These are phyloP conservation scores for Termitomyces sp. DNA, from an alignment of 768 basidiomycete genomes.

Conservation along the genomic window DNA sequence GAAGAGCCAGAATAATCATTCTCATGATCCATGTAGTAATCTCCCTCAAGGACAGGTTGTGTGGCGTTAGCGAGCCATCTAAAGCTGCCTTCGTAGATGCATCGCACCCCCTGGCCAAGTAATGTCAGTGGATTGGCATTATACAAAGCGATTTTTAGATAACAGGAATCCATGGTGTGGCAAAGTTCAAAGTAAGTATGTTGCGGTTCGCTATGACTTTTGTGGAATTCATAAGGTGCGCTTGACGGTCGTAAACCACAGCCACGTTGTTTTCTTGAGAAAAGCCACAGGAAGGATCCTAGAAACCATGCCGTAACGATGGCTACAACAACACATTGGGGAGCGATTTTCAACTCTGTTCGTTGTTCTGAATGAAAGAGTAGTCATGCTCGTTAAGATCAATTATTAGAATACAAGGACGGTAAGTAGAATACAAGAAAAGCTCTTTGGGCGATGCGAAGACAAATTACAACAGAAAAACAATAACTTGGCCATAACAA, in stretches of 20 bases:
- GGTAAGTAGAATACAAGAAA: background rate
- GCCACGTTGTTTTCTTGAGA: background rate
- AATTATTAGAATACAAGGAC: background rate
- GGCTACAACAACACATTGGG: background rate
- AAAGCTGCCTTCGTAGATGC: conserved; percentile 1
- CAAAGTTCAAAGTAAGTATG: background rate
- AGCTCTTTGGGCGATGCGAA: background rate
- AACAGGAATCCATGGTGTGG: background rate
- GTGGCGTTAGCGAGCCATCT: background rate
- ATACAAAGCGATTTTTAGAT: background rate
- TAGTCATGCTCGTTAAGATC: background rate
- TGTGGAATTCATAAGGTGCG: background rate
- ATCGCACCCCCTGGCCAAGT: background rate
- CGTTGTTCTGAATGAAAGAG: background rate
- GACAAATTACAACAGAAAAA: background rate
- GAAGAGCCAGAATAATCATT: background rate
- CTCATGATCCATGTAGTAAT: background rate
- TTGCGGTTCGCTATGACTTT: background rate
- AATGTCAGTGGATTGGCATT: background rate
- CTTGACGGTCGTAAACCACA: background rate
- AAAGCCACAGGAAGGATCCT: background rate
- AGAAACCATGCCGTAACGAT: background rate
- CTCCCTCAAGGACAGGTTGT: background rate
- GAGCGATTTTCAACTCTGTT: background rate
- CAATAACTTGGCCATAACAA: background rate